Percentiles rank a stretch among this genome's conserved stretches.
These are phyloP conservation scores for Epipyxis sp. DNA, from an alignment of 108 stramenopile genomes.

Conservation along the genomic window DNA sequence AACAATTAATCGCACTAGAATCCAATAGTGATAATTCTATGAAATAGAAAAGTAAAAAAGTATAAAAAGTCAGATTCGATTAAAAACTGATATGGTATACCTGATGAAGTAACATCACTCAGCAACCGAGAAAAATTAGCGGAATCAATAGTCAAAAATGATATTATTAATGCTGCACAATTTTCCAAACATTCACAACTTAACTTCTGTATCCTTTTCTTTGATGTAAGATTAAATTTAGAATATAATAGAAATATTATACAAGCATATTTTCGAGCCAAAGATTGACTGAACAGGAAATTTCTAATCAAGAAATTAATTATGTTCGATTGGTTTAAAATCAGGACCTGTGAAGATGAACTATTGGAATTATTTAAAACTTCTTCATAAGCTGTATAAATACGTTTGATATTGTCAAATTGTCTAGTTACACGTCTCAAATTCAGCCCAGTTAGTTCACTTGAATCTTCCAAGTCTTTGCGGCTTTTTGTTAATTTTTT, in stretches of 20 bases:
- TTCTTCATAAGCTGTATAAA: conserved; percentile 28
- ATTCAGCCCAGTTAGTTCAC: conserved; percentile 14
- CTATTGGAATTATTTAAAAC: background rate
- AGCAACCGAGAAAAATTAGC: background rate
- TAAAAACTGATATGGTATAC: no score
- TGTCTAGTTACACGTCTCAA: conserved; percentile 29
- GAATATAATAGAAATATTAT: background rate
- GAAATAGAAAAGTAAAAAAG: no score
- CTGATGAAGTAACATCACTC: background rate
- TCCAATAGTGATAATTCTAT: no score
- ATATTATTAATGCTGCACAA: background rate
- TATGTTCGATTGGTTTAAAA: no score
- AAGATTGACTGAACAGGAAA: background rate
- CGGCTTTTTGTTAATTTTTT: conserved; percentile 28
- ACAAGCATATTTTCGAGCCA: background rate
- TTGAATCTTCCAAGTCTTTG: conserved; percentile 37
- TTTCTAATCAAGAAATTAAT: background rate
- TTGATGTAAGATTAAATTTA: background rate
- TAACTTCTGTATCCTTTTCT: background rate
- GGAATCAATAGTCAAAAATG: background rate
- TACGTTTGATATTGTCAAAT: conserved; percentile 35
- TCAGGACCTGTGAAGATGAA: no score
- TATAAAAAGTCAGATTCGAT: no score
- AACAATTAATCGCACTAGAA: no score
- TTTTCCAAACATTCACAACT: background rate